A percentile compares a stretch with the other conserved stretches of the same genome.
Conservation (phyloP, 2,329 filamentous ascomycete species). For the Claviceps sp. region DNA sequence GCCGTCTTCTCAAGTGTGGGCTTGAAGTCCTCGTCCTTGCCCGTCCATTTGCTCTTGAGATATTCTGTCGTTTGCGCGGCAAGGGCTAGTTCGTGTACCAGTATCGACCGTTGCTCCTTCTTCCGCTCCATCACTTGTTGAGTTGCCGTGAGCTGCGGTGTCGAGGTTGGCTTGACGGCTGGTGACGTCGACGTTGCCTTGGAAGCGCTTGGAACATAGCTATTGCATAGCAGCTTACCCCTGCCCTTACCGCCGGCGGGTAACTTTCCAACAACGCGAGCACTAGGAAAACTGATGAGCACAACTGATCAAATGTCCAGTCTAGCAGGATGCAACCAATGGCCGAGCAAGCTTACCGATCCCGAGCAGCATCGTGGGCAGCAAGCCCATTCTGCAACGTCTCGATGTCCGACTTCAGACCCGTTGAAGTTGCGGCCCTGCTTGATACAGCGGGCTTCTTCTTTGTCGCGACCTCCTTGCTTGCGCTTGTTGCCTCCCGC, state of each 20-base stretch:
- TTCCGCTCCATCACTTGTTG: constrained; percentile 38
- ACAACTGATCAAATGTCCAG: not conserved
- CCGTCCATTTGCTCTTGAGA: constrained; percentile 36
- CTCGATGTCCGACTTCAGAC: constrained; percentile 35
- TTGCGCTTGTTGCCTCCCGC: constrained; percentile 2
- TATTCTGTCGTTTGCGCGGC: constrained; percentile 36
- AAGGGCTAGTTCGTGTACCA: constrained; percentile 49
- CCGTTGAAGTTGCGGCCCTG: constrained; percentile 25
- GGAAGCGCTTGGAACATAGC: constrained; percentile 15
- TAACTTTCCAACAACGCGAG: constrained; percentile 21
- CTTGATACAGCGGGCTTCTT: constrained; percentile 17
- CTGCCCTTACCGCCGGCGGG: constrained; percentile 25
- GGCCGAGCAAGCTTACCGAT: constrained; percentile 18
- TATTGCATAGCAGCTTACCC: constrained; percentile 28
- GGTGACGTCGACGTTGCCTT: constrained; percentile 39
- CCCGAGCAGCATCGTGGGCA: constrained; percentile 21
- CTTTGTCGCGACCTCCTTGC: constrained; percentile 18
- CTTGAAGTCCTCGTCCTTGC: constrained; percentile 39
- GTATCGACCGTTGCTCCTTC: constrained; percentile 36
- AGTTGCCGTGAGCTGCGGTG: constrained; percentile 34
- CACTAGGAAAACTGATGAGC: constrained; percentile 18
- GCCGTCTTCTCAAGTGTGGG: constrained; percentile 44
- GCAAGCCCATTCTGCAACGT: constrained; percentile 30
- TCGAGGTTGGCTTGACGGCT: constrained; percentile 37
- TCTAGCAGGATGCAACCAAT: not conserved